Conservation (phyloP, 202 grass and related monocot species). For the Musa balbisiana region DNA sequence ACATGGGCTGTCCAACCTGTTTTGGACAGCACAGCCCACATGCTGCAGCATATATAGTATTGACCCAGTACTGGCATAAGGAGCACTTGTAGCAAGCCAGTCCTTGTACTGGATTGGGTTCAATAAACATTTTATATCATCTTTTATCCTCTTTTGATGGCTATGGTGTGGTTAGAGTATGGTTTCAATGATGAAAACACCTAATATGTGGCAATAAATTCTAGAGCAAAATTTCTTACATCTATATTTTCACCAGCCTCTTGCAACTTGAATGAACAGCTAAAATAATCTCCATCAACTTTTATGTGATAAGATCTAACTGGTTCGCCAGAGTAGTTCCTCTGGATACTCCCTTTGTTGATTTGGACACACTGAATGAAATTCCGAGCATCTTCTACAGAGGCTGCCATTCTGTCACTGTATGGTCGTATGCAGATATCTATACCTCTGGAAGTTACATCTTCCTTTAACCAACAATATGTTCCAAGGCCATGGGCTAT, state of each 20-base stretch:
- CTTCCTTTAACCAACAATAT: constrained; percentile 93
- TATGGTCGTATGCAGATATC: constrained; percentile 28
- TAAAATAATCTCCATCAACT: constrained; percentile 45
- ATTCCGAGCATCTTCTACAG: constrained; percentile 53
- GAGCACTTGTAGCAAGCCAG: not conserved
- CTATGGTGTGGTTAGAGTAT: not conserved
- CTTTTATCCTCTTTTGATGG: not conserved
- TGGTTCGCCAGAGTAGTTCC: constrained; percentile 42
- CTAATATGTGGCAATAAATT: not conserved
- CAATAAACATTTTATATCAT: not conserved
- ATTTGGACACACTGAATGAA: constrained; percentile 54
- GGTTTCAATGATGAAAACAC: not conserved
- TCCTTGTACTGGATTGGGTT: not conserved
- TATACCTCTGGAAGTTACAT: constrained; percentile 59
- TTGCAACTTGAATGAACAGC: constrained; percentile 64
- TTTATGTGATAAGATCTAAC: constrained; percentile 46
- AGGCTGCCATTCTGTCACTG: constrained; percentile 52
- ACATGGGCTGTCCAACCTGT: not conserved
- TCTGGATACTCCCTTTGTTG: constrained; percentile 41
- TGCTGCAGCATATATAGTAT: not conserved
- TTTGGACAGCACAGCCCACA: not conserved
- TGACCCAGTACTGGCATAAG: not conserved
- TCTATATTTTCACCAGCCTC: constrained; percentile 51
- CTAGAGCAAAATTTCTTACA: constrained; percentile 36
- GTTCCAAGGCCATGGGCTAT: constrained; percentile 82